Evolutionary conservation across 345 rosid genomes (phyloP).

Genomic region (Lenwebbia sp.): DNA sequence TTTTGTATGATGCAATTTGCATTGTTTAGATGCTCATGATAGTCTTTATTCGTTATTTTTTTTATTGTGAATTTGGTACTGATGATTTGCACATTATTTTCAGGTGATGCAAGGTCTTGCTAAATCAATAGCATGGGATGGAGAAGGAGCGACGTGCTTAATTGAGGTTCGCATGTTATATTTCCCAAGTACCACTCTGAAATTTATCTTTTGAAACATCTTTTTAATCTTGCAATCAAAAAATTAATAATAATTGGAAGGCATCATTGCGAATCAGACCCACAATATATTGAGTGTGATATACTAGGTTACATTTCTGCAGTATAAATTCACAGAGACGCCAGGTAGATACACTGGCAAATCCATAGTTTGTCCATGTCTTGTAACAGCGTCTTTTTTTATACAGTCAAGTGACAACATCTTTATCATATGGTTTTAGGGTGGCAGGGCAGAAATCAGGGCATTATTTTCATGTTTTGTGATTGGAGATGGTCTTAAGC

Average conservation of each 20-base stretch:
- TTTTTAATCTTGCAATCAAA: background rate
- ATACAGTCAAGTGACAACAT: background rate
- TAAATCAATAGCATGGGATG: constrained; percentile 99
- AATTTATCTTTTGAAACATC: background rate
- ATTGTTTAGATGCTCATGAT: background rate
- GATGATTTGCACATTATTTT: background rate
- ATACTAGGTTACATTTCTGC: background rate
- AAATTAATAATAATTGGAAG: background rate
- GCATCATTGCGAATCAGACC: background rate
- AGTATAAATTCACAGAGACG: background rate
- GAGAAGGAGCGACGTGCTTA: constrained; percentile 96
- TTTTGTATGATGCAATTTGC: background rate
- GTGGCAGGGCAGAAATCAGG: background rate
- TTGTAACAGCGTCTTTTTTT: background rate
- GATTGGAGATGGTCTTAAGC: background rate
- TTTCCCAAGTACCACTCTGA: background rate
- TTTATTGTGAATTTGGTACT: background rate
- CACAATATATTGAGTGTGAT: background rate
- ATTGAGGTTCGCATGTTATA: constrained; percentile 49
- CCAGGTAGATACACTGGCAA: background rate
- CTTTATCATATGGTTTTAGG: background rate
- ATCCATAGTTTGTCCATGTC: background rate
- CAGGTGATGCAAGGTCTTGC: constrained; percentile 99
- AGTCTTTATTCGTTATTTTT: background rate
- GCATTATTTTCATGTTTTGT: background rate